Base-by-base conservation (phyloP, 2,329 filamentous ascomycete species). In the Periconia macrospinosa region DNA sequence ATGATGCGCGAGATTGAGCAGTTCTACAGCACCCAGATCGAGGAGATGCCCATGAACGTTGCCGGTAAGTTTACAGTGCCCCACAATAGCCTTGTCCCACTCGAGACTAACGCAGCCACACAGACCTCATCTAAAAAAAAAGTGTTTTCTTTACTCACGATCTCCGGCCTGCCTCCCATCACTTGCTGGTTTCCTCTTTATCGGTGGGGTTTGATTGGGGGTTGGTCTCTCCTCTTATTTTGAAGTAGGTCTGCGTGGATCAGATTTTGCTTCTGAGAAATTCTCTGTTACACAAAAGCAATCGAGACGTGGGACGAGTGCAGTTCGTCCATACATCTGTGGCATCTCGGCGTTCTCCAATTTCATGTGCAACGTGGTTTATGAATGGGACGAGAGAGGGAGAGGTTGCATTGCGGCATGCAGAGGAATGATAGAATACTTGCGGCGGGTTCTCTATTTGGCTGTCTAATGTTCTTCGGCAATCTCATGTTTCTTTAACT, bases 1-100 rank as follows among this genome's bases (percentile, higher is more conserved):
- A 97, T 99, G 91, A 95, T 99, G 91, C 88, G 94, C 78, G 94
- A 99, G 81, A 99, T 99, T 71, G 94, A 99, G 81, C 91, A 97
- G 83, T 99, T 97, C 86, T 99, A 99, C 89, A 96, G 91, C 86
- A 99, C 94, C 78, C 94, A 99, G 84, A 97, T 99, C 68, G 94
- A 99, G 83, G 94, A 99, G 86, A 99, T 99, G 94, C 94, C 94
- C 75, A 97, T 99, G 94, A 88, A 88, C 79, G 86, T 88, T 78
- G 83, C 84, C 74, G 82, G 81, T 83, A 80, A 73, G 82, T 78
- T n/a, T 33, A 42, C 23, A 20, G n/a, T 33, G 9, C 15, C 17
- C 8, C 13, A 27, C 27, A 18, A 27, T 18, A 15, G 11, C 37
- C 14, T 15, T 5, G 14, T 11, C 35, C 10, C 30, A 9, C 43